Base-by-base conservation (phyloP, 1,284 basidiomycete genomes). In the Omphalotus olearius region DNA sequence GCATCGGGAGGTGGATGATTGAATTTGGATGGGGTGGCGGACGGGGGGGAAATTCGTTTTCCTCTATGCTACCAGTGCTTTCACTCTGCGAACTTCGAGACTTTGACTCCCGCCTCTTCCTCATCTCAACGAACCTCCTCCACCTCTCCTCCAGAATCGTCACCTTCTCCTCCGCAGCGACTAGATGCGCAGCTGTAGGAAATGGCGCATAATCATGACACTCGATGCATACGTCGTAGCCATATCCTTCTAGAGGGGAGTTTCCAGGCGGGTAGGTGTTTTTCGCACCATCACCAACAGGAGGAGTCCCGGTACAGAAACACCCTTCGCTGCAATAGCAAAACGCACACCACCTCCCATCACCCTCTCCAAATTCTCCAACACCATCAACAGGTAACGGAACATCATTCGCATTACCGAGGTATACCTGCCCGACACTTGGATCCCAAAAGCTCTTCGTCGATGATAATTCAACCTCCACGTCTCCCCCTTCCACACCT, bases 191-290 rank as follows among this genome's bases (percentile, higher is more conserved):
- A 0, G 73, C 53, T 10, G 75, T 75, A 2, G 88, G 85, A 66
- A 89, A 84, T 11, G 80, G 77, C 6, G 86, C 85, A 38, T 80
- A 70, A 57, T 94, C 91, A 61, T 90, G 85, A 62, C 89, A 91
- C 65, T 93, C 91, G 56, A 95, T 81, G 66, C 91, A 93, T 37
- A 95, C 79, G 59, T 92, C 83, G 61, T 83, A 93, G 36, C 86
- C 85, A 49, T 75, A 69, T 20, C 81, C 82, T 23, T 70, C 62
- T 36, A 66, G 65, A 0, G 88, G 85, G 58, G 85, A 79, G 61
- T 87, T 88, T 20, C 74, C 72, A 57, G 57, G 55, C 68, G 57
- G 82, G 75, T 60, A 28, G 42, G 6, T 40, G 17, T 7, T 6
- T 17, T 17, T 16, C 11, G 3, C 44, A n/a, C 16, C 45, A 16